Base-by-base conservation (phyloP, 164 flowering plant species). In the Piper betle region DNA sequence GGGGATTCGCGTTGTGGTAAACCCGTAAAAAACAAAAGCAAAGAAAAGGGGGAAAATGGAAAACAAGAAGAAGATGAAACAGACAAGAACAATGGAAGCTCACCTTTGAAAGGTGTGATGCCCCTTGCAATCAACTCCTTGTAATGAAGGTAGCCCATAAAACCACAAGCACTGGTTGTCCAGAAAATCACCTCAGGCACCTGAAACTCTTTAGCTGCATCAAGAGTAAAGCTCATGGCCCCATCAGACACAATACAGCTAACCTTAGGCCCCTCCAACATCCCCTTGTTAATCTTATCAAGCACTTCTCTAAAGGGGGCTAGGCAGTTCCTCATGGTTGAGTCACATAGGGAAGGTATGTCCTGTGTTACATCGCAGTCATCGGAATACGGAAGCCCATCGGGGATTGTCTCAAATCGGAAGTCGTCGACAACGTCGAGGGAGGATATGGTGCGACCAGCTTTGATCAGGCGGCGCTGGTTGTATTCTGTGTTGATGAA, bases 401-500 rank as follows among this genome's bases (percentile, higher is more conserved):
- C 92, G 0, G 84, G 83, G 17, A 86, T 86, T 42, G 84, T 62
- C 66, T 76, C 79, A 53, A 86, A 82, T 48, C 60, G 61, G 64
- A 84, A 82, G 63, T 71, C 80, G 0, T 68, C 58, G 3, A 75
- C 57, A 2, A 75, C 82, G 37, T 65, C 62, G 8, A 76, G 60
- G 1, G 67, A 59, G 15, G 69, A 25, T 25, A 25, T 77, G 0
- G 77, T 65, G 3, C 87, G 87, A 39, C 57, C 69, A 52, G 83
- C 76, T 6, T 73, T 59, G 39, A 80, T 13, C 0, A 78, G 46
- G 33, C 86, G 84, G 7, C 38, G 52, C 62, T 82, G 84, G 72
- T 84, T 84, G 78, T 72, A 83, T 54, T 83, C 84, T 2, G 85
- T 79, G 81, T 78, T 78, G 64, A 85, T 82, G 41, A 78, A 80